Base-by-base conservation (phyloP, 306 rosid species). In the Cyclanthera cordifolia region DNA sequence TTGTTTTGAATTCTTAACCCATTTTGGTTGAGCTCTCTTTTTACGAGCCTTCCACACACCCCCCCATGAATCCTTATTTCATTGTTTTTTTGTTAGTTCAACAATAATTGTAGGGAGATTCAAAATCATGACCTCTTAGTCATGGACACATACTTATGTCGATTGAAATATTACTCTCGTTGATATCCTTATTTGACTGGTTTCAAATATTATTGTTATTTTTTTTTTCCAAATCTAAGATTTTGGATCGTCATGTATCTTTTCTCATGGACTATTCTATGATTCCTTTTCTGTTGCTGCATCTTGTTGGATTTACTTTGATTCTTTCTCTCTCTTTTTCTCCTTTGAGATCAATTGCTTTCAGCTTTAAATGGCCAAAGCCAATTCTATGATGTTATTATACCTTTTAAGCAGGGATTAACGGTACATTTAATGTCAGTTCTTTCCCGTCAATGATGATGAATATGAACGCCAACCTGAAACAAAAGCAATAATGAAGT, bases 401-500 rank as follows among this genome's bases (percentile, higher is more conserved):
- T 68, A 49, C 57, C 16, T 77, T 67, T 19, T 30, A 51, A 45
- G 51, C 70, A 65, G 70, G 70, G 53, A 65, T 45, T 65, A 65
- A 65, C 70, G 16, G 49, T 65, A 45, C 54, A 24, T 49, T 66
- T 66, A 61, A 79, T 75, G 13, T 64, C 94, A 93, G 95, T 84
- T 93, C 79, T 78, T 85, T 63, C 73, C 61, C 4, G 3, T 77
- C 23, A 86, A 90, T 65, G 74, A 93, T 27, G 85, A 90, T 32
- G 88, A 73, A 80, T 69, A 72, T 76, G 70, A 60, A 43, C 88
- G 85, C 51, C 94, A 93, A 78, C 99, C 95, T 54, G 99, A 93
- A 83, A 89, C 98, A 58, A 85, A 77, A 76, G 98, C 98, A 54
- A 83, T 93, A 48, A 93, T 89, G 89, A 86, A 79, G 72, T 89